Percentiles rank a stretch among this genome's conserved stretches.
Evolutionary conservation across 73 alveolate species (phyloP).

Genomic region (Paraurostyla sp.): DNA sequence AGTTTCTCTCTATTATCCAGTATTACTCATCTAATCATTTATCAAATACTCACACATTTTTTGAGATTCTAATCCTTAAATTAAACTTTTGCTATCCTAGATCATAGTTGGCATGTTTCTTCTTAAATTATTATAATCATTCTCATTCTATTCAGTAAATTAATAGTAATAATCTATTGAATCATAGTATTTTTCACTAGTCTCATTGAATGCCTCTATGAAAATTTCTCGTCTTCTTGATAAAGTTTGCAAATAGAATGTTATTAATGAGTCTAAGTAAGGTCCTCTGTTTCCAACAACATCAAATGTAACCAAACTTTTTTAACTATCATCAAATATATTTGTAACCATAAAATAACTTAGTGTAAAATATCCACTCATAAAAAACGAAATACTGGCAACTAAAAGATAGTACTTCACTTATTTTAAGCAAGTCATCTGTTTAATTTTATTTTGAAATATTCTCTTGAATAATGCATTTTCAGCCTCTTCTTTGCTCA

Average conservation of each 20-base stretch:
- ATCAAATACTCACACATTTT: constrained; percentile 38
- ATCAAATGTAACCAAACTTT: constrained; percentile 29
- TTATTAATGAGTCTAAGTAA: constrained; percentile 24
- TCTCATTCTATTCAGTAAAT: background rate
- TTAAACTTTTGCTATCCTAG: background rate
- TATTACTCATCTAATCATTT: background rate
- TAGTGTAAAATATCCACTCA: constrained; percentile 58
- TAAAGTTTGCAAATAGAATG: constrained; percentile 12
- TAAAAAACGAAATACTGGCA: constrained; percentile 1
- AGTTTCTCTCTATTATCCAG: background rate
- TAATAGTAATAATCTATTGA: constrained; percentile 33
- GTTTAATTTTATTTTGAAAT: constrained; percentile 47
- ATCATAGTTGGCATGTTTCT: constrained; percentile 28
- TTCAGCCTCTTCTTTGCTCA: constrained; percentile 57
- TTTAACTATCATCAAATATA: constrained; percentile 34
- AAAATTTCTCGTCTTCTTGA: constrained; percentile 20
- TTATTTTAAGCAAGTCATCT: constrained; percentile 57
- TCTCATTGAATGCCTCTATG: background rate
- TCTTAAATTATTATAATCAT: background rate
- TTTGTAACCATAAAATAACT: constrained; percentile 43
- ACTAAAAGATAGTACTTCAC: constrained; percentile 29
- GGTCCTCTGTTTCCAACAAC: constrained; percentile 52
- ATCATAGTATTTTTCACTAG: constrained; percentile 2
- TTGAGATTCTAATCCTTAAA: constrained; percentile 45
- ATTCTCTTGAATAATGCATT: constrained; percentile 49